Evolutionary conservation across 2,329 filamentous ascomycete species (phyloP).

Genomic region (Aspergillus oerlinghausenensis): DNA sequence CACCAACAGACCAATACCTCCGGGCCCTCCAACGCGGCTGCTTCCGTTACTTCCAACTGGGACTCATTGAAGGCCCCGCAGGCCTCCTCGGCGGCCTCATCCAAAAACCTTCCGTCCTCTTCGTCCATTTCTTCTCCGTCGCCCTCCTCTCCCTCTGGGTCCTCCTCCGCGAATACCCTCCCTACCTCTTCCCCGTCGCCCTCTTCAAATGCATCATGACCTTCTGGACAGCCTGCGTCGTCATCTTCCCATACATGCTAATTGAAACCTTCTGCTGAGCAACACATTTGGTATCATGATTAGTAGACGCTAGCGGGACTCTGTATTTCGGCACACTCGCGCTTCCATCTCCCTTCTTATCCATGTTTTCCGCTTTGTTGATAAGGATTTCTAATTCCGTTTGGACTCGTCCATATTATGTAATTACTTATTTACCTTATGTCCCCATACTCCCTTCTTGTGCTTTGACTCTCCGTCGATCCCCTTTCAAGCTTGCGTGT

Average conservation of each 20-base stretch:
- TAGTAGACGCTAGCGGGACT: not conserved
- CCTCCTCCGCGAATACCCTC: slow-evolving; percentile 48
- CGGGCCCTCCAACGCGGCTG: slow-evolving; percentile 81
- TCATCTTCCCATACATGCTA: slow-evolving; percentile 78
- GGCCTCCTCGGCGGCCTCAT: slow-evolving; percentile 80
- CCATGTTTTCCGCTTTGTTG: not conserved
- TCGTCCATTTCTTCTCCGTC: slow-evolving; percentile 92
- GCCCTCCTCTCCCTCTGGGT: slow-evolving; percentile 83
- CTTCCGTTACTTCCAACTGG: slow-evolving; percentile 82
- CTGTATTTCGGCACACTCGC: not conserved
- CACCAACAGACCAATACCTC: slow-evolving; percentile 58
- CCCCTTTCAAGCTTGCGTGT: no score
- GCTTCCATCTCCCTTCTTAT: not conserved
- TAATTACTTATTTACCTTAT: not conserved
- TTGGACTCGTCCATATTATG: not conserved
- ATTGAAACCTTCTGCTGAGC: slow-evolving; percentile 53
- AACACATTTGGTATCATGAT: not conserved
- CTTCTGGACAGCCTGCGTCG: slow-evolving; percentile 73
- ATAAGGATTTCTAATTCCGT: not conserved
- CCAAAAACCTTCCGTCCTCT: slow-evolving; percentile 68
- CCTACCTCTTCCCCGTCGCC: slow-evolving; percentile 59
- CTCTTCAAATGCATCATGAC: slow-evolving; percentile 64
- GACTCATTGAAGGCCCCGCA: slow-evolving; percentile 70
- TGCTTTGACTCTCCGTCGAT: not conserved
- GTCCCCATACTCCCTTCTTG: not conserved